Percentiles rank a stretch among this genome's conserved stretches.
These are phyloP conservation scores for Martiniozyma asiatica DNA, from an alignment of 1,139 yeast genomes.

Conservation along the genomic window DNA sequence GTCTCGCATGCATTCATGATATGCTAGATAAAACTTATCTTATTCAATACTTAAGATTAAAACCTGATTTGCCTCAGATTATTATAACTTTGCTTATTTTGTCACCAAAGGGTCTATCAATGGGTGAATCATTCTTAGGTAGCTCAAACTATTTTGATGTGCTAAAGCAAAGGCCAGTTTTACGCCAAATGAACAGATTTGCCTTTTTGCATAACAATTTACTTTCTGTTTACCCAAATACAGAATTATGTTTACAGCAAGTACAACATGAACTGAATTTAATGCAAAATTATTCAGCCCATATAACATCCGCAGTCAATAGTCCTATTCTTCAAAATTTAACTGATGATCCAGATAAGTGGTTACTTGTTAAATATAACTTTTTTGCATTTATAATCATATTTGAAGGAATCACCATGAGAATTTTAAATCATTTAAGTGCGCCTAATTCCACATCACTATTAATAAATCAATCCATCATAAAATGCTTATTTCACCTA, in stretches of 20 bases:
- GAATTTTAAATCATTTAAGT: background rate
- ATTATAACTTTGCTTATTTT: conserved; percentile 17
- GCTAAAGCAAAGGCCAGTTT: conserved; percentile 26
- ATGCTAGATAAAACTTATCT: conserved; percentile 14
- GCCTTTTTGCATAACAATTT: conserved; percentile 27
- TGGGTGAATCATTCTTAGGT: conserved; percentile 8
- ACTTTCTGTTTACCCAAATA: conserved; percentile 3
- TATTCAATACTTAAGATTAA: conserved; percentile 6
- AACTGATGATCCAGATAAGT: conserved; percentile 9
- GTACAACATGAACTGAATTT: too few relatives aligned
- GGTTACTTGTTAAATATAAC: conserved; percentile 15
- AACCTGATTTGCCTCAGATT: conserved; percentile 11
- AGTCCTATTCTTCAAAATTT: too few relatives aligned
- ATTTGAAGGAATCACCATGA: conserved; percentile 21
- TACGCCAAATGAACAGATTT: conserved; percentile 38
- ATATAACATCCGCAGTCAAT: too few relatives aligned
- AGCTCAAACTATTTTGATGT: conserved; percentile 4
- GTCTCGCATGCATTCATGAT: conserved; percentile 13
- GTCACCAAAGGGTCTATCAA: conserved; percentile 21
- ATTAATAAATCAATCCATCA: conserved; percentile 8
- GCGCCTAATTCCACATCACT: background rate
- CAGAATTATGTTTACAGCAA: too few relatives aligned
- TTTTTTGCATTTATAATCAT: conserved; percentile 16
- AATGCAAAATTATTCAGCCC: too few relatives aligned
- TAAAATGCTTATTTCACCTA: conserved; percentile 35